Conservation (phyloP, 2,329 filamentous ascomycete genomes). For the Akanthomyces lecanii region DNA sequence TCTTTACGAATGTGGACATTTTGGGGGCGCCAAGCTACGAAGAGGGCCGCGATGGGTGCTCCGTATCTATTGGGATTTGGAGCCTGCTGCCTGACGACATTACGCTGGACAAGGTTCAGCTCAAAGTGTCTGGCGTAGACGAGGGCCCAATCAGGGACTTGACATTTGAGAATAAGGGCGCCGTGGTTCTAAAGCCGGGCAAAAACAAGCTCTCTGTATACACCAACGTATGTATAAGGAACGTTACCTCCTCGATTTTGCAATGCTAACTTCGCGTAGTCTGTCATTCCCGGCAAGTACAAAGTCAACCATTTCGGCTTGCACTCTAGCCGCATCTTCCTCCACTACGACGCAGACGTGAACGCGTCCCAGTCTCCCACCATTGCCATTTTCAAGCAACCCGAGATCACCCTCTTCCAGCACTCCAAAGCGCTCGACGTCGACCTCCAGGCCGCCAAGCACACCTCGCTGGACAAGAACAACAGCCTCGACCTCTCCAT, state of each 20-base stretch:
- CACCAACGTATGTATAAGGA: conserved; percentile 31
- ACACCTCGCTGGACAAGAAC: conserved; percentile 74
- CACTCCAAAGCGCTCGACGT: conserved; percentile 64
- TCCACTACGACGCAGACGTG: conserved; percentile 60
- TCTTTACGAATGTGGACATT: conserved; percentile 68
- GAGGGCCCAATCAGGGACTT: conserved; percentile 59
- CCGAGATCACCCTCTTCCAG: conserved; percentile 70
- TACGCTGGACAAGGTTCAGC: conserved; percentile 57
- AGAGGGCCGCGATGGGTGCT: conserved; percentile 69
- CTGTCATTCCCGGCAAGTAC: conserved; percentile 68
- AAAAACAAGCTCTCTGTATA: conserved; percentile 37
- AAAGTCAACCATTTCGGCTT: conserved; percentile 69
- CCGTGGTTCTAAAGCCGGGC: conserved; percentile 43
- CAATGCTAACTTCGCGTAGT: conserved; percentile 39
- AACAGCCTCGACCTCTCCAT: conserved; percentile 73
- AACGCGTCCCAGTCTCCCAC: conserved; percentile 44
- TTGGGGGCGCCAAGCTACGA: conserved; percentile 66
- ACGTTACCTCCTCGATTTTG: neutral
- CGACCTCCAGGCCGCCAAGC: conserved; percentile 59
- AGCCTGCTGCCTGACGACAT: conserved; percentile 71
- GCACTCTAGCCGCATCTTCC: conserved; percentile 56
- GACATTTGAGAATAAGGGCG: conserved; percentile 27
- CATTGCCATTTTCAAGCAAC: conserved; percentile 50
- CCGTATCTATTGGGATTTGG: conserved; percentile 61
- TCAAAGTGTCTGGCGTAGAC: conserved; percentile 57